phyloP scores from a whole-genome alignment of 768 basidiomycete genomes.

The Exsudoporus frostii region DNA sequence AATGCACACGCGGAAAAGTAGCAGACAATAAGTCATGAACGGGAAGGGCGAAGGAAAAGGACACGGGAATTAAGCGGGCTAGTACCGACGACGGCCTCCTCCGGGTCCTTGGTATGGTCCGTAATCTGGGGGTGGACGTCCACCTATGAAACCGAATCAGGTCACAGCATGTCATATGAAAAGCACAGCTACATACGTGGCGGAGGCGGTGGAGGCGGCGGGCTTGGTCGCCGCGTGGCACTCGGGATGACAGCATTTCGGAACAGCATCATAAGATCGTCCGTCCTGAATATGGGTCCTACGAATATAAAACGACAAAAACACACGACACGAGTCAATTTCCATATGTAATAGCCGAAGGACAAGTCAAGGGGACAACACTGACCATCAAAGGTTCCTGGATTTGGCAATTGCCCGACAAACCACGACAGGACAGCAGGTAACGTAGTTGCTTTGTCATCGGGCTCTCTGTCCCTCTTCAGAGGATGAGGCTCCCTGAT shows the following conservation, averaged over 20 bases:
- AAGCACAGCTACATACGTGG: conserved; percentile 32
- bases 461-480: conserved; percentile 37
- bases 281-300: conserved; percentile 90
- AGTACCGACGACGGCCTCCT: conserved; percentile 42
- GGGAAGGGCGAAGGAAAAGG: conserved; percentile 4
- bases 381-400: conserved; percentile 81
- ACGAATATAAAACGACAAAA: conserved; percentile 10
- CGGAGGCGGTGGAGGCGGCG: conserved; percentile 56
- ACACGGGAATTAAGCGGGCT: conserved; percentile 1
- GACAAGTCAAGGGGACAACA: conserved; percentile 11
- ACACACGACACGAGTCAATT: conserved; percentile 5
- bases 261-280: conserved; percentile 86
- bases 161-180: neutral
- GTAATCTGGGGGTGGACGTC: conserved; percentile 82
- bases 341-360: conserved; percentile 11
- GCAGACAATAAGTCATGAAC: conserved; percentile 16
- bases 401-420: conserved; percentile 71
- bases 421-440: conserved; percentile 77
- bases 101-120: conserved; percentile 81
- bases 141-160: conserved; percentile 37
- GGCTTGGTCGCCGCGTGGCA: conserved; percentile 44
- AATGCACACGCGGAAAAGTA: conserved; percentile 2
- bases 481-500: conserved; percentile 37
- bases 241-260: conserved; percentile 79
- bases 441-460: conserved; percentile 49